Base-by-base conservation (phyloP, 2,329 filamentous ascomycete species). In the Leptographium wingfieldii region DNA sequence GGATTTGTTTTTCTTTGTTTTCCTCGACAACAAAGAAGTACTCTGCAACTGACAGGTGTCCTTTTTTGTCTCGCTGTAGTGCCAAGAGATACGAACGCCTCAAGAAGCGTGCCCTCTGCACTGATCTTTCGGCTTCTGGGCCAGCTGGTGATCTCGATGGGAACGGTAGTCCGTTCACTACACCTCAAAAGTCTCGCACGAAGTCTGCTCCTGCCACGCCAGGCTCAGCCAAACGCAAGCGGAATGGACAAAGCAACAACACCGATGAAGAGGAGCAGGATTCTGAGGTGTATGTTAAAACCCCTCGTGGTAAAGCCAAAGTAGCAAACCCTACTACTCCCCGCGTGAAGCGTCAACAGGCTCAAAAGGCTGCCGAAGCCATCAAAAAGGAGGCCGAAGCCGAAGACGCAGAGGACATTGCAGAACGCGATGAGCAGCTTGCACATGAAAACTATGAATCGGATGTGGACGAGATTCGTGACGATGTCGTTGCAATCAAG, bases 51-150 rank as follows among this genome's bases (percentile, higher is more conserved):
- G 29, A 53, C 51, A 53, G 0, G 22, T 12, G 33, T 35, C 16
- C 5, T 35, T 29, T 27, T 11, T 11, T 25, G 25, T 40, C 10
- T 40, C 14, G 38, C 14, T 16, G 27, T 14, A 88, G 85, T 1
- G 80, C 83, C 63, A 88, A 88, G 71, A 76, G 85, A 65, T 88
- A 85, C 66, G 82, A 86, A 70, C 80, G 85, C 38, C 77, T 88
- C 68, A 75, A 62, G 55, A 62, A 63, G 52, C 48, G 52, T 14
- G 62, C 62, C 1, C 48, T 58, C 27, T 33, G 53, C 46, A 31
- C 14, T 12, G 25, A 60, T 22, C 35, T 58, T 7, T 38, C 40
- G 2, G 7, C 9, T 22, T 19, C 22, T 3, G 19, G 29, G 0
- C 46, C 6, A 25, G 35, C 46, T 4, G 46, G 31, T 11, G 27